Base-by-base conservation (phyloP, 768 basidiomycete genomes). In the Gloeostereum incarnatum region DNA sequence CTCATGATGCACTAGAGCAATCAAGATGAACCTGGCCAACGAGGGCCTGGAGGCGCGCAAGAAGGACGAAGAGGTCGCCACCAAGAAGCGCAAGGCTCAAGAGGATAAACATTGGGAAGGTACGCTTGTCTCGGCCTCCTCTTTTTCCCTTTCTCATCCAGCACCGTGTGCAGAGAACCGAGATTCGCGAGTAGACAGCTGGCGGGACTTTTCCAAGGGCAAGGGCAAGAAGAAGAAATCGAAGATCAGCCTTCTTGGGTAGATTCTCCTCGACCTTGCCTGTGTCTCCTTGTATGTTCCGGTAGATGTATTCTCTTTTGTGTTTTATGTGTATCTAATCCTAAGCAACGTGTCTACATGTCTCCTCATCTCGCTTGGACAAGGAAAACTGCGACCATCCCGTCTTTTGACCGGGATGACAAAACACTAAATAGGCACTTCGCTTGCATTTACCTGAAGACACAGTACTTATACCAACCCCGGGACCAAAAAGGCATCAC, bases 51-150 rank as follows among this genome's bases (percentile, higher is more conserved):
- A 94, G 54, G 92, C 92, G n/a, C 72, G 81, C 50, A 87, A 83
- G 68, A 91, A 89, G 54, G 91, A 96, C 37, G 88, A 90, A 41
- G 92, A 92, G 48, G 69, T 83, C 8, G 60, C 68, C 17, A 51
- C 75, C 24, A 78, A 60, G 62, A 94, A 94, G 58, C 72, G 91
- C 38, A 94, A 94, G 60, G 82, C 71, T 1, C 89, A 93, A 48
- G 87, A 92, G 5, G 88, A 93, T 49, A 83, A 79, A 49, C 62
- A 58, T 18, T 96, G 91, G 91, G 91, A 94, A 68, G 88, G 90
- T 90, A 46, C 25, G 61, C 11, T 19, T 41, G 18, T 34, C 22
- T 42, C 18, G 29, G 25, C 22, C n/a, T 22, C 10, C 26, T 33
- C 16, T 32, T 34, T 21, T 22, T 35, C 10, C 20, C 3, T n/a